Percentiles rank a stretch among this genome's conserved stretches.
phyloP scores from a whole-genome alignment of 2,329 filamentous ascomycete genomes.

The Colletotrichum eleusines region DNA sequence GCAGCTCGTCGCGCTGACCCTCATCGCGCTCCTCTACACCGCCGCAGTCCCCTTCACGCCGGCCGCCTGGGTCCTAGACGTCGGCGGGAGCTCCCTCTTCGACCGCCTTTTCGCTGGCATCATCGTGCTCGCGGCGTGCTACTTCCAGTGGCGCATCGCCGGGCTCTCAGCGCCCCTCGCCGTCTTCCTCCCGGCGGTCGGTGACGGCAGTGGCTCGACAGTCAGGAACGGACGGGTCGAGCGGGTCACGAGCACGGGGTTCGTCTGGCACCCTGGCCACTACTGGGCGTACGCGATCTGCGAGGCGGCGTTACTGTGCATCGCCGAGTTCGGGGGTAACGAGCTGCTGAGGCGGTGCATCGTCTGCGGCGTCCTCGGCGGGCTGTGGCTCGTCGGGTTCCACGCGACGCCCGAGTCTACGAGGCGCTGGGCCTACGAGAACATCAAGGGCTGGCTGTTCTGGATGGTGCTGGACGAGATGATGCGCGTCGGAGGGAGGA shows the following conservation, averaged over 20 bases:
- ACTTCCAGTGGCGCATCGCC: conserved; percentile 44
- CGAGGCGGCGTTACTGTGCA: conserved; percentile 42
- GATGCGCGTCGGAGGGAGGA: conserved; percentile 40
- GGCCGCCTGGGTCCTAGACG: conserved; percentile 38
- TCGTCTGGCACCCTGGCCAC: conserved; percentile 43
- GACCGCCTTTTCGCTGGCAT: conserved; percentile 59
- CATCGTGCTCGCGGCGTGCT: conserved; percentile 52
- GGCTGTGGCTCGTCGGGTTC: conserved; percentile 42
- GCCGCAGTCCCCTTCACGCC: conserved; percentile 44
- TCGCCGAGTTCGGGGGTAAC: conserved; percentile 43
- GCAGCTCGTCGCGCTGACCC: conserved; percentile 38
- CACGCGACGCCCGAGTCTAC: conserved; percentile 41
- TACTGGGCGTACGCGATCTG: conserved; percentile 44
- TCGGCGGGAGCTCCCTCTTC: conserved; percentile 55
- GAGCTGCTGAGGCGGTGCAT: conserved; percentile 42
- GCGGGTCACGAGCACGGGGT: conserved; percentile 2
- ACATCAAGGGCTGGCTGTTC: conserved; percentile 43
- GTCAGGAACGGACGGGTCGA: conserved; percentile 43
- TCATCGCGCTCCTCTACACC: conserved; percentile 43
- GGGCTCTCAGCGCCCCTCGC: conserved; percentile 37
- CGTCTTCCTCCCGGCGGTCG: conserved; percentile 33
- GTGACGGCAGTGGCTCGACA: neutral
- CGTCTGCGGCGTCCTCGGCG: conserved; percentile 40
- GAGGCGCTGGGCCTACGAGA: conserved; percentile 43
- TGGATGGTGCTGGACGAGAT: conserved; percentile 43